A percentile compares a stretch with the other conserved stretches of the same genome.
Conservation (phyloP, 1,139 yeast species). For the Candida sp. region DNA sequence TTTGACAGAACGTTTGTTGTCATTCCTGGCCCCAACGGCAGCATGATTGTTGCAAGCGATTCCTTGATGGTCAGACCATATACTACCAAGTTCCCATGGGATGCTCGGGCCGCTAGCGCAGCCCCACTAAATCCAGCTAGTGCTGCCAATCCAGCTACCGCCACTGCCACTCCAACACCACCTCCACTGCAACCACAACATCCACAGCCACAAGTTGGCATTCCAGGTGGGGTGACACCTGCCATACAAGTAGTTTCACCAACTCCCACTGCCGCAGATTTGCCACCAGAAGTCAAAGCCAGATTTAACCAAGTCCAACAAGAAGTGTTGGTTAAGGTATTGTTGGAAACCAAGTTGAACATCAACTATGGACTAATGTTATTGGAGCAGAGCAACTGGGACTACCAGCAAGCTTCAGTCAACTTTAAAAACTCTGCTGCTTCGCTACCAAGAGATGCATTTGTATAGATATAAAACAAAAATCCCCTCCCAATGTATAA, state of each 20-base stretch:
- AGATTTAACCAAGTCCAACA: constrained; percentile 58
- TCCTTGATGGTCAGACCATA: constrained; percentile 69
- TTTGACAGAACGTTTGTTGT: constrained; percentile 89
- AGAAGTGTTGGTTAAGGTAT: constrained; percentile 65
- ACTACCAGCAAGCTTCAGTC: constrained; percentile 68
- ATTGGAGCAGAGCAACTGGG: constrained; percentile 90
- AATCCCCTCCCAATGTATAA: no score
- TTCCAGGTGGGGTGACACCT: constrained; percentile 17
- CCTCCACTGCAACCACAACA: neutral
- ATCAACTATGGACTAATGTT: constrained; percentile 83
- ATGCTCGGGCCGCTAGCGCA: constrained; percentile 12
- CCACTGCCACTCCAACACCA: constrained; percentile 45
- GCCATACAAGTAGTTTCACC: constrained; percentile 14
- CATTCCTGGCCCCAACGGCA: constrained; percentile 71
- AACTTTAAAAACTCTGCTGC: constrained; percentile 70
- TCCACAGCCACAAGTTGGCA: constrained; percentile 16
- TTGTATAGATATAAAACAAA: constrained; percentile 10
- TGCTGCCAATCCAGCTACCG: constrained; percentile 7
- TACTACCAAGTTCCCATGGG: constrained; percentile 67
- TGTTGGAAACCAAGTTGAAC: constrained; percentile 76
- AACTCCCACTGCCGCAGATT: constrained; percentile 36
- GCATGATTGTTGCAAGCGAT: constrained; percentile 86
- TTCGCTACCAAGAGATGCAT: constrained; percentile 50
- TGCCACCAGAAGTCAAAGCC: constrained; percentile 59
- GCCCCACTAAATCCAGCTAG: constrained; percentile 11